These are phyloP conservation scores for Shiraia bambusicola DNA, from an alignment of 2,329 filamentous ascomycete species.

Conservation along the genomic window DNA sequence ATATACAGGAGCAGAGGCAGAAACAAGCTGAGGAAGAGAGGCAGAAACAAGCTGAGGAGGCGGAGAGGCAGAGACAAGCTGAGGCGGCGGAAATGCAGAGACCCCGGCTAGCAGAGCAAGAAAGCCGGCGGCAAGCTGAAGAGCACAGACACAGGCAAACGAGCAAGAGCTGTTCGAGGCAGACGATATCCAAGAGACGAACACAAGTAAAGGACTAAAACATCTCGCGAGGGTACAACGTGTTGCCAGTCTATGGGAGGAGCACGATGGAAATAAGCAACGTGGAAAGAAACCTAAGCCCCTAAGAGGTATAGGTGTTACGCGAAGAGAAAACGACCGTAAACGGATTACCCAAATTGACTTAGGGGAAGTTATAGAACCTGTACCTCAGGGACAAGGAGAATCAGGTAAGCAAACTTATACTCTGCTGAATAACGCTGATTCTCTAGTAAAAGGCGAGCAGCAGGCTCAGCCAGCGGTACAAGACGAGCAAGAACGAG, in stretches of 20 bases:
- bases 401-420: not conserved
- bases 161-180: no score
- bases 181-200: no score
- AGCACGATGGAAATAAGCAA: slow-evolving; percentile 2
- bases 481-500: no score
- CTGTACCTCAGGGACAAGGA: not conserved
- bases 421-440: not conserved
- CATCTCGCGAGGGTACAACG: not conserved
- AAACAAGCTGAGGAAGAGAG: no score
- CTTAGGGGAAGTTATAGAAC: slow-evolving; percentile 1
- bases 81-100: not conserved
- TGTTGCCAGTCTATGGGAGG: not conserved
- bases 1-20: no score
- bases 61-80: slow-evolving; percentile 4
- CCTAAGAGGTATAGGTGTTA: no score
- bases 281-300: no score
- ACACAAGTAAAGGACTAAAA: not conserved
- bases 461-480: no score
- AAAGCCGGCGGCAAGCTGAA: no score
- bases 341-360: slow-evolving; percentile 2
- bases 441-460: not conserved
- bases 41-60: not conserved
- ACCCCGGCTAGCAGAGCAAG: no score
- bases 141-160: slow-evolving; percentile 1
- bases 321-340: no score